phyloP scores from a whole-genome alignment of 805 yeast genomes.

The Ogataea ganodermae region DNA sequence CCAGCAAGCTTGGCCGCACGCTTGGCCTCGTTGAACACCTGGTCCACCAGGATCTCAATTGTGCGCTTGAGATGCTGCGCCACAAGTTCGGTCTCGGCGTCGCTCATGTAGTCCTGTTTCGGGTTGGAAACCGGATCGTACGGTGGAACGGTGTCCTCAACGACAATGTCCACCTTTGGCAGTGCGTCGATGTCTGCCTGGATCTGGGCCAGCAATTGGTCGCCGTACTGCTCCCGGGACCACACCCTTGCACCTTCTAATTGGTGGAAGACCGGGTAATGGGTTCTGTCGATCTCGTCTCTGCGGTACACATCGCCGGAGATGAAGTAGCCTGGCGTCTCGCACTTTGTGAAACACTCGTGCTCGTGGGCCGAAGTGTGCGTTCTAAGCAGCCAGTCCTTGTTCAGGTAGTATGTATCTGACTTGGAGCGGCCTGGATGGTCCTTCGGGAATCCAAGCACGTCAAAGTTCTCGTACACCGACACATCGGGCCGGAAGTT shows the following conservation, averaged over 20 bases:
- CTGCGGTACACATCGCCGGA: conserved; percentile 95
- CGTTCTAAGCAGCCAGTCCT: conserved; percentile 72
- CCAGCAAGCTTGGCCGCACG: conserved; percentile 64
- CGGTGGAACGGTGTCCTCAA: conserved; percentile 70
- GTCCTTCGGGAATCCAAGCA: conserved; percentile 83
- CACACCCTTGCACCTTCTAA: conserved; percentile 95
- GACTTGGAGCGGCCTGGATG: conserved; percentile 93
- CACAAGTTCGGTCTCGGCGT: conserved; percentile 65
- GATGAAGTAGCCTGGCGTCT: conserved; percentile 85
- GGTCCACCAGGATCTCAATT: conserved; percentile 77
- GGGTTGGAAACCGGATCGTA: conserved; percentile 65
- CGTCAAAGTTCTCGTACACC: conserved; percentile 84
- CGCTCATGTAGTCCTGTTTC: conserved; percentile 75
- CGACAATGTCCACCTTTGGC: conserved; percentile 68
- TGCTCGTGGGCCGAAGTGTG: conserved; percentile 97
- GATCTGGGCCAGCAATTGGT: conserved; percentile 45
- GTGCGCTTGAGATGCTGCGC: conserved; percentile 83
- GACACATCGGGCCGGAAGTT: conserved; percentile 83
- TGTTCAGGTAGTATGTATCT: conserved; percentile 89
- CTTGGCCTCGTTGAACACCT: conserved; percentile 75
- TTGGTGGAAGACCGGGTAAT: conserved; percentile 96
- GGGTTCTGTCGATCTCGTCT: conserved; percentile 94
- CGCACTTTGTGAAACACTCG: conserved; percentile 68
- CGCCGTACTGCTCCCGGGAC: conserved; percentile 50
- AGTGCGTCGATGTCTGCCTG: conserved; percentile 61